phyloP scores from a whole-genome alignment of 169 alveolate genomes.

The Plasmodium gaboni region DNA sequence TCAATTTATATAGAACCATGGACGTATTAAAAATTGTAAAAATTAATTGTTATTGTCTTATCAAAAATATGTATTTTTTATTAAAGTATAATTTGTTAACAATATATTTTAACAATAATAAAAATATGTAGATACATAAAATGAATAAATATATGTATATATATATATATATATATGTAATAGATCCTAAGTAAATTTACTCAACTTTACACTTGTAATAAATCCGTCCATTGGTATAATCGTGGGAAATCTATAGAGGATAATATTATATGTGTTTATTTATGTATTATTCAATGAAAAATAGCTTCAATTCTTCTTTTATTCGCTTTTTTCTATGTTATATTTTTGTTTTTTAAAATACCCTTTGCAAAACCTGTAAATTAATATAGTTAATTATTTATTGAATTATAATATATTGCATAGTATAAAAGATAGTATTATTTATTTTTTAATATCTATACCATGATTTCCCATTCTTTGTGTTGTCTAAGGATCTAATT shows the following conservation, averaged over 20 bases:
- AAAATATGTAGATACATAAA: too few relatives aligned
- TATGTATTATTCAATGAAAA: not conserved
- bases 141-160: not conserved
- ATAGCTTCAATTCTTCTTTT: not conserved
- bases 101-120: too few relatives aligned
- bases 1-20: too few relatives aligned
- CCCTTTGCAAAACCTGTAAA: constrained; percentile 76
- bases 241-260: constrained; percentile 60
- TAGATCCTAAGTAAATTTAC: constrained; percentile 42
- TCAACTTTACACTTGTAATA: constrained; percentile 61
- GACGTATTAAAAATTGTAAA: too few relatives aligned
- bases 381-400: too few relatives aligned
- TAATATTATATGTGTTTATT: not conserved
- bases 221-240: constrained; percentile 77
- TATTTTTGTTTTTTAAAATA: constrained; percentile 12
- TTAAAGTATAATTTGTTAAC: too few relatives aligned
- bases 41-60: too few relatives aligned
- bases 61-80: too few relatives aligned
- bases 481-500: constrained; percentile 49
- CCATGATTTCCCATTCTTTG: constrained; percentile 67
- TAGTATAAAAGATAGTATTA: not conserved
- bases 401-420: not conserved
- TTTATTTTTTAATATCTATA: not conserved
- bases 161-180: constrained; percentile 4
- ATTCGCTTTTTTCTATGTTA: too few relatives aligned